Percentiles rank a stretch among this genome's conserved stretches.
Evolutionary conservation across 345 rosid genomes (phyloP).

Genomic region (Viola odorata): DNA sequence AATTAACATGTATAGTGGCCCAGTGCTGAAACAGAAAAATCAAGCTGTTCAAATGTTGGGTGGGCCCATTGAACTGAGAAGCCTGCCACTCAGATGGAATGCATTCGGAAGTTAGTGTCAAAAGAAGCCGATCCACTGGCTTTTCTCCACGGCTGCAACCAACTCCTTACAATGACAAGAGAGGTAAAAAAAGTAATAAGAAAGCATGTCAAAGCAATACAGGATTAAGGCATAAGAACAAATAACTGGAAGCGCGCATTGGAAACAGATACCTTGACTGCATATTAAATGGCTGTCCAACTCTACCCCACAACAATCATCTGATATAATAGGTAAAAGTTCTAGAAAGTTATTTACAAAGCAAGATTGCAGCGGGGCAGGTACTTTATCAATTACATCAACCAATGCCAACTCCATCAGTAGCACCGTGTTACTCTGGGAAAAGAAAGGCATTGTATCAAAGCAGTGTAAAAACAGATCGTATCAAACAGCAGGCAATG

Average conservation of each 20-base stretch:
- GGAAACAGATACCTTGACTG: conserved; percentile 52
- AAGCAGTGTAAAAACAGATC: background rate
- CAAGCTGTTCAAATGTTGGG: conserved; percentile 48
- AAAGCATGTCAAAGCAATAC: conserved; percentile 9
- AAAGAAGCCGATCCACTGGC: conserved; percentile 54
- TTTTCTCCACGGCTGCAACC: conserved; percentile 73
- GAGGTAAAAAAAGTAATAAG: conserved; percentile 6
- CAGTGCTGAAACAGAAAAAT: conserved; percentile 68
- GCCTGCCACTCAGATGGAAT: conserved; percentile 47
- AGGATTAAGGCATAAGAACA: conserved; percentile 13
- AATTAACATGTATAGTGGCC: conserved; percentile 67
- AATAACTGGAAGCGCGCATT: conserved; percentile 1
- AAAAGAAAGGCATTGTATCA: conserved; percentile 11
- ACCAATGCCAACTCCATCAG: conserved; percentile 72
- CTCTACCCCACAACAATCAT: conserved; percentile 28
- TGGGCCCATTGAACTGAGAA: conserved; percentile 34
- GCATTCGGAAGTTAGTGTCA: conserved; percentile 65
- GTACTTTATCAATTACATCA: conserved; percentile 50
- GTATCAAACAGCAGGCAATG: background rate
- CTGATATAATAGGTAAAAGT: conserved; percentile 45
- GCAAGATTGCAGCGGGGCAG: conserved; percentile 36
- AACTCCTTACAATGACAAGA: conserved; percentile 31
- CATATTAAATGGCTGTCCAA: conserved; percentile 50
- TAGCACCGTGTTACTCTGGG: conserved; percentile 48
- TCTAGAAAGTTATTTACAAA: conserved; percentile 47